Conservation (phyloP, 1,284 basidiomycete genomes). For the Irpex rosettiformis region DNA sequence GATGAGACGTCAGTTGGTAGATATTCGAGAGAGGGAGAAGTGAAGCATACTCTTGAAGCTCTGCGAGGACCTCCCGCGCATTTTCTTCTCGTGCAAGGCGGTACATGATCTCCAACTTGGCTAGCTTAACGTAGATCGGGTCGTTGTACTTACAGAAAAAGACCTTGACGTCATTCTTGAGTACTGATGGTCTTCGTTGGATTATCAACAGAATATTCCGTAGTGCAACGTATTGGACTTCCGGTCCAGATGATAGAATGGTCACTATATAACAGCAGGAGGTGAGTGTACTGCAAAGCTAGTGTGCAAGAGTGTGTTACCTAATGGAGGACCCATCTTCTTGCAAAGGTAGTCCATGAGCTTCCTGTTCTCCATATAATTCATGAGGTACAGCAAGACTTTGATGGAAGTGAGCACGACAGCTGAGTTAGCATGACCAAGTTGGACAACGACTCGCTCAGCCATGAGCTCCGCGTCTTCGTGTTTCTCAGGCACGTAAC, state of each 20-base stretch:
- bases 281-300: background rate
- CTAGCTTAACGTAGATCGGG: conserved; percentile 97
- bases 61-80: conserved; percentile 87
- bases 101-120: conserved; percentile 99
- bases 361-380: conserved; percentile 92
- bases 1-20: conserved; percentile 3
- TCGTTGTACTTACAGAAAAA: conserved; percentile 99
- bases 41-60: conserved; percentile 80
- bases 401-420: conserved; percentile 95
- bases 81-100: conserved; percentile 90
- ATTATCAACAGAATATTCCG: conserved; percentile 97
- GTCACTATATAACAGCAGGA: conserved; percentile 59
- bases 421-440: conserved; percentile 94
- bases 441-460: conserved; percentile 87
- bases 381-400: conserved; percentile 95
- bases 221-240: conserved; percentile 97
- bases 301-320: conserved; percentile 38
- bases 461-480: conserved; percentile 92
- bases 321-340: conserved; percentile 96
- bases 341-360: conserved; percentile 89
- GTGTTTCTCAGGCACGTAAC: conserved; percentile 87
- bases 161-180: conserved; percentile 96
- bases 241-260: conserved; percentile 91
- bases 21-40: background rate
- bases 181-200: conserved; percentile 87